phyloP scores from a whole-genome alignment of 345 rosid species.

The Boechera retrofracta region DNA sequence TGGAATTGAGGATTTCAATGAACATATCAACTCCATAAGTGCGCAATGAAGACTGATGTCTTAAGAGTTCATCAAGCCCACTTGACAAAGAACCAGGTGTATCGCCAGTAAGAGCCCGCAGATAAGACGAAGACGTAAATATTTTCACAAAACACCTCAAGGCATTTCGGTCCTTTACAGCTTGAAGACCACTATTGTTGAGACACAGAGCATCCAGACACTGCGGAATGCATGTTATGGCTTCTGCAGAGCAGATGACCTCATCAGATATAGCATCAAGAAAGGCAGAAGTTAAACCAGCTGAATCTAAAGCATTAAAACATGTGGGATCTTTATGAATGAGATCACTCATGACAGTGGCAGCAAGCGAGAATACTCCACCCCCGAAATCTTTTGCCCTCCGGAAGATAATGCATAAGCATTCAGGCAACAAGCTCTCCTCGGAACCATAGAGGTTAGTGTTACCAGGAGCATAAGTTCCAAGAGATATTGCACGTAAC shows the following conservation, averaged over 20 bases:
- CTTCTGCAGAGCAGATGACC: constrained; percentile 85
- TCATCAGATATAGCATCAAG: constrained; percentile 92
- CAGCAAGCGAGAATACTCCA: constrained; percentile 96
- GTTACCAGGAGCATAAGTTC: constrained; percentile 94
- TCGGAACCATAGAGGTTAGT: constrained; percentile 79
- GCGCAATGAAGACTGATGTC: constrained; percentile 91
- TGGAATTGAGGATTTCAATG: constrained; percentile 73
- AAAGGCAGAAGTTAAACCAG: constrained; percentile 92
- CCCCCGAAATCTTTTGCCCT: constrained; percentile 96
- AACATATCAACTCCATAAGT: constrained; percentile 88
- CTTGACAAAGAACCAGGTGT: constrained; percentile 81
- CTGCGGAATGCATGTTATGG: constrained; percentile 94
- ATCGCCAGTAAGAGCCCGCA: constrained; percentile 85
- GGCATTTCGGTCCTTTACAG: constrained; percentile 84
- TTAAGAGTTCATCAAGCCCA: constrained; percentile 92
- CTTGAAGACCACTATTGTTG: constrained; percentile 85
- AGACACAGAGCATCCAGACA: constrained; percentile 97
- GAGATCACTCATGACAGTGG: constrained; percentile 94
- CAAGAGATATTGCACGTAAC: constrained; percentile 90
- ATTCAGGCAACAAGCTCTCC: constrained; percentile 85
- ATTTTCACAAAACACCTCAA: constrained; percentile 91
- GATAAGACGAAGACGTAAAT: constrained; percentile 79
- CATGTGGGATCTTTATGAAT: constrained; percentile 98
- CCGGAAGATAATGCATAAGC: constrained; percentile 78
- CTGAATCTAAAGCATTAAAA: constrained; percentile 81